Evolutionary conservation across 306 rosid species (phyloP).

Genomic region (Vigna mungo): DNA sequence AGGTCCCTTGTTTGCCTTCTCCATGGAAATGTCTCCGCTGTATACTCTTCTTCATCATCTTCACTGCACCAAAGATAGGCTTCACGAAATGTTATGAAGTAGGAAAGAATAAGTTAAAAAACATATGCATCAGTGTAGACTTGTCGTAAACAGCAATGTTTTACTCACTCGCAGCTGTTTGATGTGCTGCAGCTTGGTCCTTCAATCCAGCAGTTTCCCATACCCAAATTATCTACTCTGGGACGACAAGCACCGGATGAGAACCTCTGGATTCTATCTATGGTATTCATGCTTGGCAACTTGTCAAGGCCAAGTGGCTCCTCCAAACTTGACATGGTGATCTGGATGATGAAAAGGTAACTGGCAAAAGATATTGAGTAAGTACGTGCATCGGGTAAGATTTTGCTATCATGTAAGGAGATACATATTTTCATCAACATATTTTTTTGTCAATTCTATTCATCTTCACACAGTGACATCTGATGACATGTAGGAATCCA

Average conservation of each 20-base stretch:
- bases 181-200: conserved; percentile 88
- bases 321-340: conserved; percentile 90
- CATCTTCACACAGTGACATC: conserved; percentile 24
- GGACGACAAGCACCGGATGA: conserved; percentile 87
- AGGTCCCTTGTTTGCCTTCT: conserved; percentile 64
- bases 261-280: conserved; percentile 79
- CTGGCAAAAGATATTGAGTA: conserved; percentile 40
- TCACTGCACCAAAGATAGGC: conserved; percentile 59
- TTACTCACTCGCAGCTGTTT: conserved; percentile 68
- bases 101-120: not conserved
- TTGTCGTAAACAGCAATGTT: conserved; percentile 10
- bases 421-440: conserved; percentile 10
- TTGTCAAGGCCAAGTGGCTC: conserved; percentile 93
- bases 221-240: conserved; percentile 62
- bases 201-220: conserved; percentile 80
- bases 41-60: conserved; percentile 61
- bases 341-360: conserved; percentile 39
- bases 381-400: conserved; percentile 35
- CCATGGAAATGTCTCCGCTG: conserved; percentile 74
- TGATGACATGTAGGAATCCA: conserved; percentile 4
- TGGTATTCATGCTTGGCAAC: conserved; percentile 84
- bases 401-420: conserved; percentile 14
- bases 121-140: not conserved
- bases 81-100: conserved; percentile 18
- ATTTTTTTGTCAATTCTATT: not conserved